phyloP scores from a whole-genome alignment of 2,329 filamentous ascomycete species.

The Ophiocordyceps robertsii region DNA sequence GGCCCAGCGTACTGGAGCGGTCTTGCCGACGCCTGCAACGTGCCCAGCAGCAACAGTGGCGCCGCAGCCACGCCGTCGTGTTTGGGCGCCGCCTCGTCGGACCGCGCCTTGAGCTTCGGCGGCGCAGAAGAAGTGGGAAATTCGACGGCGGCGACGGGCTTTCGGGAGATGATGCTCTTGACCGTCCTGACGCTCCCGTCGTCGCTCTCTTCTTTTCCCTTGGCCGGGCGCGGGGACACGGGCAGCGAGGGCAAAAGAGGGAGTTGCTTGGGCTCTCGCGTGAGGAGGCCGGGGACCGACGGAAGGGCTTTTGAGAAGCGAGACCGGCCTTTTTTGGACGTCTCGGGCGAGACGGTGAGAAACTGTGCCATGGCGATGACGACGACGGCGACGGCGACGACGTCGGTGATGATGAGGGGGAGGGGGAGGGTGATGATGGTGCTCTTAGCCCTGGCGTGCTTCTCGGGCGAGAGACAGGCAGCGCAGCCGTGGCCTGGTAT shows the following conservation, averaged over 20 bases:
- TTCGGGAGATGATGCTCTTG: constrained; percentile 4
- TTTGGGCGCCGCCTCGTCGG: background rate
- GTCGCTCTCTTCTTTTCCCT: background rate
- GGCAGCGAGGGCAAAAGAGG: background rate
- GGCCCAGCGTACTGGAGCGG: constrained; percentile 8
- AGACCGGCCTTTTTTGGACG: constrained; percentile 26
- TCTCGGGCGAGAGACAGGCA: too few species aligned
- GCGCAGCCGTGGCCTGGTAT: too few species aligned
- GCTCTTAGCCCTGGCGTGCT: too few species aligned
- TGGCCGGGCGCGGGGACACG: background rate
- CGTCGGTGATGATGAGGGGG: too few species aligned
- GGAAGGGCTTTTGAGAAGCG: constrained; percentile 47
- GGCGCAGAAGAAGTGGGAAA: too few species aligned
- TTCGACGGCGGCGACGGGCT: constrained; percentile 5
- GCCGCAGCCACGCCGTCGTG: too few species aligned
- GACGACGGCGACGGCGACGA: too few species aligned
- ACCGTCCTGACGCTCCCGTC: constrained; percentile 1
- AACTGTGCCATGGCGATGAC: too few species aligned
- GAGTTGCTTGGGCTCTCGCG: background rate
- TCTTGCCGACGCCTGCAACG: constrained; percentile 4
- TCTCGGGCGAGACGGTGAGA: background rate
- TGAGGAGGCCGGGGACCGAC: background rate
- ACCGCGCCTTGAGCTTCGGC: background rate
- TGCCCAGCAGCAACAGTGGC: background rate
- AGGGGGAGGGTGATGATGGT: too few species aligned